A percentile compares a stretch with the other conserved stretches of the same genome.
phyloP scores from a whole-genome alignment of 2,329 filamentous ascomycete genomes.

The Tolypocladium sp. region DNA sequence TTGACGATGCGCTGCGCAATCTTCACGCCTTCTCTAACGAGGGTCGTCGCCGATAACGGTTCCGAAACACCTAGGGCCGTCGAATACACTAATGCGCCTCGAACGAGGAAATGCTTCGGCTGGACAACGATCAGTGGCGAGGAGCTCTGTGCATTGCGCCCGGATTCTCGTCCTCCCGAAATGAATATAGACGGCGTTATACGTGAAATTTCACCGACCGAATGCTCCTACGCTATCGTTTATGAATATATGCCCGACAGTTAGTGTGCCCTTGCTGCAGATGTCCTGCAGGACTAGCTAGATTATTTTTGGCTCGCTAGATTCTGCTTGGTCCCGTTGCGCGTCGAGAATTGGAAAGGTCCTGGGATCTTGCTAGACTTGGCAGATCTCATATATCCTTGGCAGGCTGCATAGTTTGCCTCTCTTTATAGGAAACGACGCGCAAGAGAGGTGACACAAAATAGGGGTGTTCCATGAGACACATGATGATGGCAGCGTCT shows the following conservation, averaged over 20 bases:
- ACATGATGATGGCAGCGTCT: neutral
- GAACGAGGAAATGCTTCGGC: constrained; percentile 1
- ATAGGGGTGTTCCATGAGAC: neutral
- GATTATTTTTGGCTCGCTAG: neutral
- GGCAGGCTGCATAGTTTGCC: neutral
- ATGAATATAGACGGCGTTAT: neutral
- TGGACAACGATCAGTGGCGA: neutral
- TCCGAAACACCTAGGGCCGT: neutral
- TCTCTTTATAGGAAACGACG: neutral
- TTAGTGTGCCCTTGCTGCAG: neutral
- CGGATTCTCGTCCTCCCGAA: neutral
- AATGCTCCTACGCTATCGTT: neutral
- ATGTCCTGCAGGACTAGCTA: neutral
- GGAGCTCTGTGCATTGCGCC: neutral
- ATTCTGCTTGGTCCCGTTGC: neutral
- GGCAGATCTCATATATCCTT: neutral
- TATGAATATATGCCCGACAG: neutral
- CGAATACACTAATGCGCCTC: neutral
- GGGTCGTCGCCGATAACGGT: neutral
- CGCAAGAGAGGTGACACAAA: neutral
- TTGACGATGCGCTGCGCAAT: neutral
- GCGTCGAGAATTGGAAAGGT: constrained; percentile 1
- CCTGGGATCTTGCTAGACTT: neutral
- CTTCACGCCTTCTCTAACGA: constrained; percentile 1
- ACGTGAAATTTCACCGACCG: neutral